Evolutionary conservation across 371 early-diverging fungal species (phyloP).

Genomic region (Zychaea mexicana): DNA sequence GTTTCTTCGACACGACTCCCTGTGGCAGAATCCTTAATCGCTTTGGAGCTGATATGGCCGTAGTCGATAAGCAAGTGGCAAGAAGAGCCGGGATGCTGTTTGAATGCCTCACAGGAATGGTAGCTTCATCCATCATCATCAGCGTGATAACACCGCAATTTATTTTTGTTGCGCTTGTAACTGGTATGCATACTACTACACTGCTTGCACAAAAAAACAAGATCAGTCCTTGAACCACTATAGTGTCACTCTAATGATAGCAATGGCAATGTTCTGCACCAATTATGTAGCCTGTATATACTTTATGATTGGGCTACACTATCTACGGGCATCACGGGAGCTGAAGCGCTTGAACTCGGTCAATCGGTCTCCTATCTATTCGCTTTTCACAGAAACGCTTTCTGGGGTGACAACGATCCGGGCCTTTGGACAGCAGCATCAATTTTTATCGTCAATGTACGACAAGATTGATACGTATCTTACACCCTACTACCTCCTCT

Average conservation of each 20-base stretch:
- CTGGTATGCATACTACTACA: slow-evolving; percentile 16
- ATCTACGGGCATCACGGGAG: slow-evolving; percentile 75
- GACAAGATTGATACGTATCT: slow-evolving; percentile 63
- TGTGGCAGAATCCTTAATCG: slow-evolving; percentile 90
- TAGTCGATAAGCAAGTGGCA: slow-evolving; percentile 41
- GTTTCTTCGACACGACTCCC: slow-evolving; percentile 93
- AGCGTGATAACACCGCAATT: slow-evolving; percentile 64
- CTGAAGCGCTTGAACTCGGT: slow-evolving; percentile 80
- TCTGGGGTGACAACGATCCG: slow-evolving; percentile 67
- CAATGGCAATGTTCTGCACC: no score
- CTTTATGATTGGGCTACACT: slow-evolving; percentile 54
- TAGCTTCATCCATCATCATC: slow-evolving; percentile 65
- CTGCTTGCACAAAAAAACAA: no score
- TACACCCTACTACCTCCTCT: slow-evolving; percentile 77
- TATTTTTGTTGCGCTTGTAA: slow-evolving; percentile 31
- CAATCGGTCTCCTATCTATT: slow-evolving; percentile 74
- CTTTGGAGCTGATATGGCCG: slow-evolving; percentile 67
- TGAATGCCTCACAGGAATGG: slow-evolving; percentile 43
- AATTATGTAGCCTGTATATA: slow-evolving; percentile 19
- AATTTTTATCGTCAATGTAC: slow-evolving; percentile 60
- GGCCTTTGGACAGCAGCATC: slow-evolving; percentile 69
- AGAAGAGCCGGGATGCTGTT: slow-evolving; percentile 31
- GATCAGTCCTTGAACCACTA: no score
- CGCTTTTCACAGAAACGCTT: slow-evolving; percentile 76
- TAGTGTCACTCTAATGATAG: no score